Evolutionary conservation across 1,284 basidiomycete species (phyloP), one percentile per base, ranked within the genome.

Genomic region (Jaminaea rosea): DNA sequence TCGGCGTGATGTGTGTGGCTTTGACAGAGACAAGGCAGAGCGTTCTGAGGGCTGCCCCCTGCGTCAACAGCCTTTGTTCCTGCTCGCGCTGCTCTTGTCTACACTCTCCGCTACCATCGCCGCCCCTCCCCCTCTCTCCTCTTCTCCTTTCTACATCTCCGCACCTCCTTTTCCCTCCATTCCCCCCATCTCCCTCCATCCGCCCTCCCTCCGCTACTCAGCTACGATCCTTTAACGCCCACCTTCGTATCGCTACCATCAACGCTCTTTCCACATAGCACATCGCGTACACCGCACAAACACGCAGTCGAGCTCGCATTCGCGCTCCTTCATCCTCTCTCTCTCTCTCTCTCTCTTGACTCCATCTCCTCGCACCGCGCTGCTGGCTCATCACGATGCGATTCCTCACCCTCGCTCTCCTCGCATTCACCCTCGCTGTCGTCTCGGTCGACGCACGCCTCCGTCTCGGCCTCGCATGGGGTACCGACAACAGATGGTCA

Each of bases 401-500:
- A 23, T 23, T 42, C 39, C 39, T 42, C 19, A 6, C 23, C 19
- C 11, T 23, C 24, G 5, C 19, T 4, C 19, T 24, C 39, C 19
- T 42, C 13, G 39, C 39, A 5, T 11, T 23, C 4, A 17, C 24
- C 39, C 23, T 42, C 15, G 23, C 39, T 21, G 39, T 42, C 7
- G 19, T 13, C 19, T 17, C 39, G 5, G 39, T 24, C 39, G 39
- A 42, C 13, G 39, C 39, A 21, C 39, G 39, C 19, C 17, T 42
- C 19, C 39, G 39, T 3, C 39, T 42, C 21, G 67, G 67, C 54
- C 50, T 70, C 9, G 58, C 67, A 0, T 72, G 67, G 67, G 69
- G 59, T 4, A 56, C 60, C 39, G 61, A 68, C 50, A 60, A 65
- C 59, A 48, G 52, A 32, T 67, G 61, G 59, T 63, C 66, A 1